Base-by-base conservation (phyloP, 495 filamentous ascomycete species). In the Peziza echinospora region DNA sequence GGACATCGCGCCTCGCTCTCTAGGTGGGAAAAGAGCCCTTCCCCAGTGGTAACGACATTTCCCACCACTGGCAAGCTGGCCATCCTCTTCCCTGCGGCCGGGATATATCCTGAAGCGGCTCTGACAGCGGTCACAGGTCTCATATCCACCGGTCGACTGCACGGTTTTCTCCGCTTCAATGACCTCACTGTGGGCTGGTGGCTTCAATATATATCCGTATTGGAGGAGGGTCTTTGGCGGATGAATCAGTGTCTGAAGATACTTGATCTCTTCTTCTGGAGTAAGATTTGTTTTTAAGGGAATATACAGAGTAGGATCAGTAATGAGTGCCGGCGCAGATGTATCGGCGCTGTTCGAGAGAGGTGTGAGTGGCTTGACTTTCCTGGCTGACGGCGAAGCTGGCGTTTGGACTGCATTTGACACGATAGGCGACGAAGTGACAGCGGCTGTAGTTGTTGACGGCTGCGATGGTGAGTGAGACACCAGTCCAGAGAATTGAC, bases 41-140 rank as follows among this genome's bases (percentile, higher is more conserved):
- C 75, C 82, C 37, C 70, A 77, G 59, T 97, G 89, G 59, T 84
- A 76, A 0, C 63, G 72, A 63, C 89, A 99, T 17, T 60, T 55
- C 0, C 86, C 85, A 24, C 80, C 79, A 3, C 71, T 76, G 0
- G 87, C 70, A 30, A 94, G 66, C 1, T 76, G 71, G 1, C 87
- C 89, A 53, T 96, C 89, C 46, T 72, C 72, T 45, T 73, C 70
- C 42, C 83, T 71, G 26, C 89, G 78, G 13, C 83, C 83, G 5
- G 86, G 84, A 53, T 91, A 96, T 13, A 92, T 83, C 60, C 93
- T 84, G 56, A 99, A 96, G 23, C 86, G 75, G 19, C 70, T 72
- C 21, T 63, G 67, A 61, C 89, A 99, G 11, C 89, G 78, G 56
- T 93, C 87, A 55, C 89, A 99, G 13, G 70, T 62, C 62, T 96